Conservation (phyloP, 257 asterid species). For the Dorcoceras hygrometricum region DNA sequence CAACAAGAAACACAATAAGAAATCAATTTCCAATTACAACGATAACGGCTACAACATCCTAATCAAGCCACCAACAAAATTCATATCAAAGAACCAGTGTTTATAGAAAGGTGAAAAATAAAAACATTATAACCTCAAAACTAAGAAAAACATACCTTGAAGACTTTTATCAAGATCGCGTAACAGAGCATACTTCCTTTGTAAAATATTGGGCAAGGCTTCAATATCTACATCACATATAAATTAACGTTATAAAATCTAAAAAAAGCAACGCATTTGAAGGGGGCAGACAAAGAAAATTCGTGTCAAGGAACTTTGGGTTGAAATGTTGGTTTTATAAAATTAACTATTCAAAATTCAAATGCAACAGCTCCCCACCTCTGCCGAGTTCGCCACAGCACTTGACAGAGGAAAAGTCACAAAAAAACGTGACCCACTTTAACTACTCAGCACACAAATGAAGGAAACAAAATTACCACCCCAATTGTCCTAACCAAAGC, state of each 20-base stretch:
- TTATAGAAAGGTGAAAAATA: background rate
- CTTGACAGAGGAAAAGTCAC: background rate
- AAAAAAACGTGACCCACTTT: background rate
- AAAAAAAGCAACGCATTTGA: background rate
- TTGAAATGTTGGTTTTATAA: too few relatives aligned
- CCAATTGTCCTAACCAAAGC: background rate
- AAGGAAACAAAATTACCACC: conserved; percentile 5
- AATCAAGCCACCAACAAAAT: background rate
- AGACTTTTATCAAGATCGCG: conserved; percentile 85
- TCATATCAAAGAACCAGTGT: background rate
- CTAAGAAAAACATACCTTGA: conserved; percentile 51
- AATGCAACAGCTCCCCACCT: too few relatives aligned
- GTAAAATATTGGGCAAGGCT: conserved; percentile 77
- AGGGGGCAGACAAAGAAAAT: background rate
- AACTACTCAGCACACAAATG: background rate
- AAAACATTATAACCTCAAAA: background rate
- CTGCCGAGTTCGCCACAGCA: too few relatives aligned
- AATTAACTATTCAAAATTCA: too few relatives aligned
- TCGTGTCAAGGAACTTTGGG: too few relatives aligned
- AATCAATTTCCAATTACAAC: background rate
- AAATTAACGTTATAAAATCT: conserved; percentile 17
- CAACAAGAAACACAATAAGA: background rate
- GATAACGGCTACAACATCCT: background rate
- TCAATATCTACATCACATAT: conserved; percentile 54
- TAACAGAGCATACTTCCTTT: conserved; percentile 74